phyloP scores from a whole-genome alignment of 176 grass and related monocot genomes.

The Elaeis guineensis region DNA sequence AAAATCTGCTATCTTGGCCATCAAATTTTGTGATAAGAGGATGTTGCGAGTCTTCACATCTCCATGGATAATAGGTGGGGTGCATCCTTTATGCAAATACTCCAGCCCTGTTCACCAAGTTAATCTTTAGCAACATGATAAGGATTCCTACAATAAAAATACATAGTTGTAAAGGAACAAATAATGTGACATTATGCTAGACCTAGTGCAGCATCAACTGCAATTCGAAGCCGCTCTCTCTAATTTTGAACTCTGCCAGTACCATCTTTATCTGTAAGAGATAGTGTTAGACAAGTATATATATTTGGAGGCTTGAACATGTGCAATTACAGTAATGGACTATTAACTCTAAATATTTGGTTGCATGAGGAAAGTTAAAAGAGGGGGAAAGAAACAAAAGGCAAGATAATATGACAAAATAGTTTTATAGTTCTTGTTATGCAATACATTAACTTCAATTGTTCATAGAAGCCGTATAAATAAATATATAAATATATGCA shows the following conservation, averaged over 20 bases:
- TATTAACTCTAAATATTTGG: too few relatives aligned
- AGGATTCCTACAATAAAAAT: not conserved
- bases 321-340: too few relatives aligned
- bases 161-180: not conserved
- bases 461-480: too few relatives aligned
- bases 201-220: slow-evolving; percentile 42
- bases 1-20: slow-evolving; percentile 50
- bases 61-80: slow-evolving; percentile 36
- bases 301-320: too few relatives aligned
- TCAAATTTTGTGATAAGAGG: slow-evolving; percentile 31
- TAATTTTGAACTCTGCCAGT: slow-evolving; percentile 17
- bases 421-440: too few relatives aligned
- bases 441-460: too few relatives aligned
- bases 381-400: too few relatives aligned
- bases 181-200: not conserved
- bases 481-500: too few relatives aligned
- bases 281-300: too few relatives aligned
- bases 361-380: too few relatives aligned
- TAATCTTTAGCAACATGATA: not conserved
- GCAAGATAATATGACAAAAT: too few relatives aligned
- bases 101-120: slow-evolving; percentile 27
- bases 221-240: slow-evolving; percentile 22
- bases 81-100: slow-evolving; percentile 47
- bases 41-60: slow-evolving; percentile 55
- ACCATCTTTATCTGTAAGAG: slow-evolving; percentile 20